These are phyloP conservation scores for Bassia scoparia DNA, from an alignment of 148 eudicot genomes.

Conservation along the genomic window DNA sequence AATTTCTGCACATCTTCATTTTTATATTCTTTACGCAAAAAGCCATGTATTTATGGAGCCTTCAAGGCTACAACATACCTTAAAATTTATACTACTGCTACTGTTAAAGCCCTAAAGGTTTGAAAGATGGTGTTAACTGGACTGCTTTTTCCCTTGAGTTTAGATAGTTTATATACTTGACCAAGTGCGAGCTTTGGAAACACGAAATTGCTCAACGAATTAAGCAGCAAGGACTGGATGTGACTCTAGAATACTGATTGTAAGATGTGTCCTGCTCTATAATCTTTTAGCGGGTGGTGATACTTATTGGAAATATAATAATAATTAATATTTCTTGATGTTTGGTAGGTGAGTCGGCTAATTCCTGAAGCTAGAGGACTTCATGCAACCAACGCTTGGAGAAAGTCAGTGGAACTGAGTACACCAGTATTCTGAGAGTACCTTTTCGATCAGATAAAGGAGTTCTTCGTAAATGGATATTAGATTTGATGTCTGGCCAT, in stretches of 20 bases:
- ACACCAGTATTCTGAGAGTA: constrained; percentile 78
- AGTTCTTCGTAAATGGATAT: constrained; percentile 85
- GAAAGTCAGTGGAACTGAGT: constrained; percentile 71
- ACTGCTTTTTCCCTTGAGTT: constrained; percentile 13
- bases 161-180: constrained; percentile 94
- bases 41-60: no score
- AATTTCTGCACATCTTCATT: neutral
- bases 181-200: constrained; percentile 94
- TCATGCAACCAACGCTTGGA: constrained; percentile 92
- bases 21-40: neutral
- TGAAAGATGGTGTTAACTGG: neutral
- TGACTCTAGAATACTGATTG: constrained; percentile 76
- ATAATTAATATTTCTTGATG: neutral
- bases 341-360: constrained; percentile 69
- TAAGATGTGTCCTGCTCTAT: constrained; percentile 27
- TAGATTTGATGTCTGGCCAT: constrained; percentile 98
- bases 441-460: constrained; percentile 90
- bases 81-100: neutral
- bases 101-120: no score
- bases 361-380: constrained; percentile 94
- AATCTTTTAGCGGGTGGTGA: neutral
- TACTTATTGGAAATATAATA: neutral
- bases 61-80: neutral
- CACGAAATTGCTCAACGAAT: constrained; percentile 70
- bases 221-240: constrained; percentile 73